Evolutionary conservation across 352 stramenopile genomes (phyloP), one percentile per base, ranked within the genome.

Genomic region (Aphanomyces invadans): DNA sequence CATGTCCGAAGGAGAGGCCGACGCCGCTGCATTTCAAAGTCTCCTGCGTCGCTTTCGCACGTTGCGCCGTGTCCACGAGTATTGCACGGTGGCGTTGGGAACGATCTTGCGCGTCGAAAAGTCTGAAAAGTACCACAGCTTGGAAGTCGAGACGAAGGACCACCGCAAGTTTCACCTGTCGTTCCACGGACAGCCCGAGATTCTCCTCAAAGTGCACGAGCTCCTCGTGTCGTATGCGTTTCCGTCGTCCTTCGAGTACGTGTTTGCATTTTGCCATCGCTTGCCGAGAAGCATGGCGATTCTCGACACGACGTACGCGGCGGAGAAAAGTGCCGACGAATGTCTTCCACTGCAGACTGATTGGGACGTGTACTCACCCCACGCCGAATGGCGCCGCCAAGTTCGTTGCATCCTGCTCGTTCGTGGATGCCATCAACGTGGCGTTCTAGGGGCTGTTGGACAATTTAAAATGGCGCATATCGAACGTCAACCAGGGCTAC

Each of bases 221-320:
- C 78, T 93, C 64, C 74, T 93, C 51, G 86, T 75, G 60, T 86
- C 81, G 44, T 93, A 91, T 68, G 82, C 90, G 49, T 93, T 93
- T 44, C 84, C 84, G 9, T 76, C 89, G 56, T 89, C 89, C 70
- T 87, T 82, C 23, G 78, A 90, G 73, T 93, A 82, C 70, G 73
- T 93, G 42, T 93, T 93, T 57, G 84, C 84, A 7, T 93, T 93
- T 69, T 91, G 89, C 57, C 84, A 91, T 67, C 71, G 78, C 73
- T 86, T 59, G 26, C 70, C 71, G 9, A 11, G 51, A 33, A 31
- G 11, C 65, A 31, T 54, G 32, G 33, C 28, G 63, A 56, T 31
- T 29, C 21, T 46, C 33, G 17, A 54, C n/a, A 32, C 11, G 2
- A 49, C 26, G 11, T 23, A 52, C 45, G 36, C 39, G 19, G 39